Evolutionary conservation across 345 rosid genomes (phyloP), one percentile per base, ranked within the genome.

Genomic region (Litchi chinensis): DNA sequence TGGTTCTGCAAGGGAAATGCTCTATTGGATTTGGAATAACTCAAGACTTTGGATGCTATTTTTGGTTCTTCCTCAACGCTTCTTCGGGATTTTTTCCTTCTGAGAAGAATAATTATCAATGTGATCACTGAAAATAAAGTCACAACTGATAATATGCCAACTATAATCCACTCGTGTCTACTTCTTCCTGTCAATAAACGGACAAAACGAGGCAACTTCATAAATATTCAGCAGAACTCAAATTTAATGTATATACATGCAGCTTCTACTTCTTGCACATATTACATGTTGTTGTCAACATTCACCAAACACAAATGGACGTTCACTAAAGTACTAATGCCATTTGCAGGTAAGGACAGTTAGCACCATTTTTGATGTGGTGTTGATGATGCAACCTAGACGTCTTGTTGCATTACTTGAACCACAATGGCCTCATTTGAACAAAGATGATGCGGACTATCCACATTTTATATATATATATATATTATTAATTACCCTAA

Each of bases 41-140:
- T 85, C 65, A 79, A 37, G 85, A 65, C 78, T 79, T 76, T 87
- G 76, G 90, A 83, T 72, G 73, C 85, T 8, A 76, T 16, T 77
- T 79, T 88, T 5, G 75, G 73, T 62, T 82, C 78, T 75, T 82
- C 84, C 19, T 57, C 50, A 4, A 8, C 16, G 8, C 67, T 76
- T 48, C 74, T 57, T 44, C 70, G 19, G 44, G 70, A 54, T 70
- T 73, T 81, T 16, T 75, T 80, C 52, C 85, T 76, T 81, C 85
- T 44, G 5, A 82, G 39, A 46, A 81, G 77, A 73, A 85, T 10
- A 46, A 80, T 19, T 26, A 78, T 60, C 68, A 86, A 72, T 21
- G 71, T 22, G 66, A 78, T 64, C 9, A 73, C 67, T 8, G 86
- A 65, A 77, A 85, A 37, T 40, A 85, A 41, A 8, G 85, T 66